Percentiles rank a stretch among this genome's conserved stretches.
These are phyloP conservation scores for Lyophyllum semitale DNA, from an alignment of 768 basidiomycete genomes.

Conservation along the genomic window DNA sequence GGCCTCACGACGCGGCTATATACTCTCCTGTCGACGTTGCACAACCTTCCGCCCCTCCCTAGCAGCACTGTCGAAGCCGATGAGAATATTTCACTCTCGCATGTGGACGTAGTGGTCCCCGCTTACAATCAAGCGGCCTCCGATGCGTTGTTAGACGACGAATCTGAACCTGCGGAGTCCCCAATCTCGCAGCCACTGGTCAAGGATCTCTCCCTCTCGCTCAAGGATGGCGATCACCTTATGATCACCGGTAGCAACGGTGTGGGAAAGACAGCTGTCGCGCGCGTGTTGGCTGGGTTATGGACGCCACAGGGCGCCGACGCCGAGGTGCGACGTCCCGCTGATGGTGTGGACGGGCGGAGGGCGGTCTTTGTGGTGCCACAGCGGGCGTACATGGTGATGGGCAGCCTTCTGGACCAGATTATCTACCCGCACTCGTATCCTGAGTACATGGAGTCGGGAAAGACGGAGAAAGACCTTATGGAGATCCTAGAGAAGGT, in stretches of 20 bases:
- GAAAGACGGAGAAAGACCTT: conserved; percentile 67
- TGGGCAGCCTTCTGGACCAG: conserved; percentile 88
- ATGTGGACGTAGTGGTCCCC: conserved; percentile 76
- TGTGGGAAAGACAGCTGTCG: conserved; percentile 88
- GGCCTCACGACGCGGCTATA: conserved; percentile 91
- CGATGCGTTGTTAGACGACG: conserved; percentile 2
- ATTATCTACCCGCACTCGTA: conserved; percentile 92
- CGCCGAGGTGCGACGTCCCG: conserved; percentile 33
- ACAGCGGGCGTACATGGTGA: conserved; percentile 90
- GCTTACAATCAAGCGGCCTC: conserved; percentile 10
- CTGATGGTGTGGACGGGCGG: conserved; percentile 37
- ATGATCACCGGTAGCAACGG: conserved; percentile 95
- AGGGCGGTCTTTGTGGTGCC: conserved; percentile 82
- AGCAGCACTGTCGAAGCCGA: conserved; percentile 31
- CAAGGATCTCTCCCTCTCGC: conserved; percentile 61
- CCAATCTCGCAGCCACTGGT: conserved; percentile 56
- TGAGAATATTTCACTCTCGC: conserved; percentile 59
- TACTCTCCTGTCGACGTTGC: conserved; percentile 82
- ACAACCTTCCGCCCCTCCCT: conserved; percentile 64
- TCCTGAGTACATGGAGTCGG: conserved; percentile 63
- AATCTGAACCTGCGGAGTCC: background rate
- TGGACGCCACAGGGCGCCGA: conserved; percentile 67
- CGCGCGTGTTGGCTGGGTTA: conserved; percentile 84
- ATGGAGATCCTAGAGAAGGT: conserved; percentile 78
- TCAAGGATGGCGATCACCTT: conserved; percentile 78